Evolutionary conservation across 164 flowering plant species (phyloP).

Genomic region (Dillenia turbinata): DNA sequence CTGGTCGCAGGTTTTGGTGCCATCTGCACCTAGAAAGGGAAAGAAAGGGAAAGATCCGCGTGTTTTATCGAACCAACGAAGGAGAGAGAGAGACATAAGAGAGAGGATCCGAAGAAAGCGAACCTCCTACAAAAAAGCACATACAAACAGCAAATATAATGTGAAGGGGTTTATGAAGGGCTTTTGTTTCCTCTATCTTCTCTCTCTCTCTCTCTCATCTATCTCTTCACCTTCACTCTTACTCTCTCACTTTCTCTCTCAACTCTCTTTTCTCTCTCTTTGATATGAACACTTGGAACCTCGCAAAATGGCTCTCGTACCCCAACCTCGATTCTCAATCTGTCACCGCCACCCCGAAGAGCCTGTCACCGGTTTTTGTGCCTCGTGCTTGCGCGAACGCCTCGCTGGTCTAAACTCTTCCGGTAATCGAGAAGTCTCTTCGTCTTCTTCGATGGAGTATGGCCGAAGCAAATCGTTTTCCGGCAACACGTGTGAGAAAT

Average conservation of each 20-base stretch:
- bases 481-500: constrained; percentile 51
- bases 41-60: too few relatives aligned
- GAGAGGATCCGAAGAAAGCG: neutral
- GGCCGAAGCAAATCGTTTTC: constrained; percentile 79
- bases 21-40: too few relatives aligned
- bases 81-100: constrained; percentile 1
- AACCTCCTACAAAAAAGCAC: neutral
- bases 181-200: constrained; percentile 2
- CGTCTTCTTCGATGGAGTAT: constrained; percentile 49
- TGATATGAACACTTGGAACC: constrained; percentile 12
- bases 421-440: constrained; percentile 2
- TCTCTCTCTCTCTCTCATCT: constrained; percentile 11
- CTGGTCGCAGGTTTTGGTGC: too few relatives aligned
- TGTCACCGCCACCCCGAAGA: constrained; percentile 67
- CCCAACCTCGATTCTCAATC: constrained; percentile 33
- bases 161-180: constrained; percentile 27
- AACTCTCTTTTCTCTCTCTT: constrained; percentile 8
- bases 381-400: constrained; percentile 83
- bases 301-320: constrained; percentile 12
- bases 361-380: constrained; percentile 80
- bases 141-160: constrained; percentile 1
- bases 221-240: constrained; percentile 5
- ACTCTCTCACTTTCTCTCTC: neutral
- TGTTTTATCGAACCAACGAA: neutral
- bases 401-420: constrained; percentile 48